Percentiles rank a stretch among this genome's conserved stretches.
phyloP scores from a whole-genome alignment of 805 yeast genomes.

The Jamesozyma hellenica region DNA sequence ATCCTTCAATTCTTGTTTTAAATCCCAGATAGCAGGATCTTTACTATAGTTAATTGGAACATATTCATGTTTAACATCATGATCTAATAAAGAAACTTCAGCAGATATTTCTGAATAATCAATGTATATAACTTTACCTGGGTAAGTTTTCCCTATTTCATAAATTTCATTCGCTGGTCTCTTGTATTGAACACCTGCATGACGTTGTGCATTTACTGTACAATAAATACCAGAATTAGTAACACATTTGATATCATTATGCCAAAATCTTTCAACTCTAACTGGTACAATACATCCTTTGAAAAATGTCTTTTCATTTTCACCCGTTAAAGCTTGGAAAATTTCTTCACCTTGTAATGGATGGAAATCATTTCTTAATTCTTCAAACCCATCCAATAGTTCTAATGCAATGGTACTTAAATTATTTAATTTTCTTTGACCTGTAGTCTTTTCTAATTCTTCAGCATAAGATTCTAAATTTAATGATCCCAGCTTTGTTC shows the following conservation, averaged over 20 bases:
- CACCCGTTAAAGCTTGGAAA: constrained; percentile 86
- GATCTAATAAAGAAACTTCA: constrained; percentile 57
- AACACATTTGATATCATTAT: constrained; percentile 32
- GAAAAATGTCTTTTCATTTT: constrained; percentile 56
- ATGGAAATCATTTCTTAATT: constrained; percentile 66
- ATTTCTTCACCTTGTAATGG: constrained; percentile 57
- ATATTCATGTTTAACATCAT: constrained; percentile 48
- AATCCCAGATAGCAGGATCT: constrained; percentile 70
- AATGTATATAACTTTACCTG: constrained; percentile 63
- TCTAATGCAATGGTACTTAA: constrained; percentile 40
- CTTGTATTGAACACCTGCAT: constrained; percentile 36
- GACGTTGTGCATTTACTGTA: constrained; percentile 39
- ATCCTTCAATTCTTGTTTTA: constrained; percentile 63
- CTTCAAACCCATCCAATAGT: constrained; percentile 78
- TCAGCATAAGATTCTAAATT: constrained; percentile 87
- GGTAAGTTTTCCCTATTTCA: constrained; percentile 71
- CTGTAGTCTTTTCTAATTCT: constrained; percentile 54
- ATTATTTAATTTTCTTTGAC: constrained; percentile 28
- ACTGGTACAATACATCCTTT: constrained; percentile 70
- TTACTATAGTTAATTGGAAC: constrained; percentile 32
- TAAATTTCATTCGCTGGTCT: constrained; percentile 38
- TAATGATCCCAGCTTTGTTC: constrained; percentile 77
- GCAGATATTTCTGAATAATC: constrained; percentile 70
- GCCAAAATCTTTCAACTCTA: constrained; percentile 44
- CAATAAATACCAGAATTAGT: constrained; percentile 61